A percentile compares a stretch with the other conserved stretches of the same genome.
phyloP scores from a whole-genome alignment of 1,139 yeast species.

The Nakaseomyces delphensis region DNA sequence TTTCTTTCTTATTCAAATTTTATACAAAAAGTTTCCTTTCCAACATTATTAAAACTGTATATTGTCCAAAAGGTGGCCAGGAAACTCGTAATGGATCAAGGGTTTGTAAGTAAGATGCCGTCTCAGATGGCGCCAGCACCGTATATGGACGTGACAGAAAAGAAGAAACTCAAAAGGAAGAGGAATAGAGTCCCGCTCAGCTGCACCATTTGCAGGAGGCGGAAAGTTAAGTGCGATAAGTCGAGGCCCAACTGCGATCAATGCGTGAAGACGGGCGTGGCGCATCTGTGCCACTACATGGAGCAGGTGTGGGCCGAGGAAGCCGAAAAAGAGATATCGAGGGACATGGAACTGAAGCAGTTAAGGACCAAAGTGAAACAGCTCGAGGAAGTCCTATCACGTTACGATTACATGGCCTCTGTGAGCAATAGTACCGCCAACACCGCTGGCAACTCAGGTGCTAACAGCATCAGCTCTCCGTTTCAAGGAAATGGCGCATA shows the following conservation, averaged over 20 bases:
- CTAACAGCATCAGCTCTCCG: background rate
- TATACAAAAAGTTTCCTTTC: background rate
- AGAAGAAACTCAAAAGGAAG: slow-evolving; percentile 24
- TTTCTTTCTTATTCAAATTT: background rate
- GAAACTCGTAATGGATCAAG: background rate
- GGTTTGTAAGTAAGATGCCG: background rate
- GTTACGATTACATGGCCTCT: slow-evolving; percentile 14
- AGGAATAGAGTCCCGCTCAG: slow-evolving; percentile 42
- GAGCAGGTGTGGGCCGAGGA: slow-evolving; percentile 46
- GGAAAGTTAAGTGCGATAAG: slow-evolving; percentile 50
- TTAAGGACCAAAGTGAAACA: slow-evolving; percentile 28
- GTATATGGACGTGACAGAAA: too few relatives aligned
- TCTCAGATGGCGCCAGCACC: background rate
- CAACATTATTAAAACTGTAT: background rate
- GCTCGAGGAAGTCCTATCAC: slow-evolving; percentile 26
- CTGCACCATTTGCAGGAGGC: slow-evolving; percentile 40
- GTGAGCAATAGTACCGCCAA: background rate
- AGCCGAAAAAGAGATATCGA: slow-evolving; percentile 45
- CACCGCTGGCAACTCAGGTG: background rate
- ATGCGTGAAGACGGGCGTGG: slow-evolving; percentile 66
- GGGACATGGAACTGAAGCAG: slow-evolving; percentile 29
- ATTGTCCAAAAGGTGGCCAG: too few relatives aligned
- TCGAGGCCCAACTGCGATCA: slow-evolving; percentile 57
- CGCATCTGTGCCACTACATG: slow-evolving; percentile 62
- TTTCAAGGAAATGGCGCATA: background rate